Evolutionary conservation across 2,329 filamentous ascomycete genomes (phyloP), one percentile per base, ranked within the genome.

Genomic region (Trichoderma atroviride): DNA sequence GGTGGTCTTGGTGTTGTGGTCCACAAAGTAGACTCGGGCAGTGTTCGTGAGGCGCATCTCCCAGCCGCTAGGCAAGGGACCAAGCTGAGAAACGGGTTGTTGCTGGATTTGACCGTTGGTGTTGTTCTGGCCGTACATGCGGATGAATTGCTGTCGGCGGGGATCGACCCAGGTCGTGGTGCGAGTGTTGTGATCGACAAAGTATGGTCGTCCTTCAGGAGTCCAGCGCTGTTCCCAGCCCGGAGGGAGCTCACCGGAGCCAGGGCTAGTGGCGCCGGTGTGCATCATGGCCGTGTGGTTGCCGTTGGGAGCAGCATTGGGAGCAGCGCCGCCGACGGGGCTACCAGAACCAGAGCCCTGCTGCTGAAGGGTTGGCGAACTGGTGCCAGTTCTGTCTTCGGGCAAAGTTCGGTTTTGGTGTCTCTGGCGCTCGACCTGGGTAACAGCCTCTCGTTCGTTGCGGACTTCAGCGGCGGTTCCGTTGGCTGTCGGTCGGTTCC

Each of bases 1-100:
- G 4, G 96, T 99, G 0, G 96, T 99, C 85, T 99, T 99, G 56
- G 96, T 99, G 83, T 99, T 99, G 83, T 99, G 96, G 77, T 99
- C 96, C 56, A 99, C 96, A 80, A 99, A 99, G 82, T 99, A 99
- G 19, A 99, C 96, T 70, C 96, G 88, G 33, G 96, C 96, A 16
- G 96, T 99, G 81, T 99, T 98, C 65, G 96, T 99, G 63, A 99
- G 89, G 71, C 96, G 93, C 96, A 99, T 99, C 85, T 99, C 96
- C 96, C 96, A 99, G 3, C 96, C 96, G 76, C 96, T 98, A 3
- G 96, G 96, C 59, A 99, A 82, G 31, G 96, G 96, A 4, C 96
- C 96, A 57, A 99, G 87, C 79, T 99, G 96, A 2, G 96, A 98
- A 2, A 99, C 96, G 0, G 96, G 95, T 81, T 99, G 96, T 78